Evolutionary conservation across 441 rosid genomes (phyloP).

Genomic region (Populus hybrid): DNA sequence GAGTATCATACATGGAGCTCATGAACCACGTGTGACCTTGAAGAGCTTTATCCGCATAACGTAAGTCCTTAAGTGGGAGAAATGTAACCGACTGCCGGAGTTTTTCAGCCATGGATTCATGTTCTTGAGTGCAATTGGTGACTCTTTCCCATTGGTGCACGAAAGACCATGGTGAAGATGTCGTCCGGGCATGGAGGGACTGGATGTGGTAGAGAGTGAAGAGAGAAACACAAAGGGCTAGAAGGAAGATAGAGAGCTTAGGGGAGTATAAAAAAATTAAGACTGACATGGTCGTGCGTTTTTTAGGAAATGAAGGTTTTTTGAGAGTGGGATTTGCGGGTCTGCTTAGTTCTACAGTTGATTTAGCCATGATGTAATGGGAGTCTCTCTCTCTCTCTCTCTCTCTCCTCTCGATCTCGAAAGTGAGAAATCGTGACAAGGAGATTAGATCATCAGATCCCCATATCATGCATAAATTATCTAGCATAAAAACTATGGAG

Average conservation of each 20-base stretch:
- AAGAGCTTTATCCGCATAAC: constrained; percentile 42
- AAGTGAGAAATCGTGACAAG: background rate
- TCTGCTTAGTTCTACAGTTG: constrained; percentile 12
- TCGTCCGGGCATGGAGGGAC: constrained; percentile 28
- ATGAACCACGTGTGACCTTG: constrained; percentile 82
- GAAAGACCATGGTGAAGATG: constrained; percentile 22
- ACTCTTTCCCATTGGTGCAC: constrained; percentile 20
- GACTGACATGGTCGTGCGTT: background rate
- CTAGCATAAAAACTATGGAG: background rate
- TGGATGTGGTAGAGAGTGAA: constrained; percentile 46
- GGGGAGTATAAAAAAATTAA: constrained; percentile 26
- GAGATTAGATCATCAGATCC: background rate
- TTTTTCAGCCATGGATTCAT: constrained; percentile 32
- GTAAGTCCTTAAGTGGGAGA: constrained; percentile 65
- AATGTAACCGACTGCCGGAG: constrained; percentile 64
- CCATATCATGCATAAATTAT: background rate
- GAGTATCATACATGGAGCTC: constrained; percentile 63
- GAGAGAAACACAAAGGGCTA: constrained; percentile 31
- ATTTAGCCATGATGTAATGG: constrained; percentile 24
- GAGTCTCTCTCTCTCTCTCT: too few species aligned
- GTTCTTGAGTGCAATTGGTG: constrained; percentile 14
- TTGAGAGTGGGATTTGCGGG: background rate
- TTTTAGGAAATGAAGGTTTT: background rate
- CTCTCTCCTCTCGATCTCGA: too few species aligned
- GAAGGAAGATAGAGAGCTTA: constrained; percentile 32